Percentiles rank a stretch among this genome's conserved stretches.
Conservation (phyloP, 2,329 filamentous ascomycete genomes). For the Immersiporthe knoxdaviesiana region DNA sequence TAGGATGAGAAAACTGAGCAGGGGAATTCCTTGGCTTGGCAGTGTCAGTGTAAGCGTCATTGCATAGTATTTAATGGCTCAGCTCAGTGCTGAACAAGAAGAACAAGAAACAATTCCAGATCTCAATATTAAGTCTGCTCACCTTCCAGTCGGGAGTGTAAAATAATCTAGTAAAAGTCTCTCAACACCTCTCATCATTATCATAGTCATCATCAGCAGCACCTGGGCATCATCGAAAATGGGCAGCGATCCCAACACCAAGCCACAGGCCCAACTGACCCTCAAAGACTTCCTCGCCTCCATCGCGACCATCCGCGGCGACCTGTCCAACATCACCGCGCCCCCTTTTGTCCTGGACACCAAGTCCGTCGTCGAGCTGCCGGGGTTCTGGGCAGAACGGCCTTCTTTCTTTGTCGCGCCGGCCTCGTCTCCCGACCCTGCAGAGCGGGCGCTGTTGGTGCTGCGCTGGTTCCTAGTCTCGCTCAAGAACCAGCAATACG, state of each 20-base stretch:
- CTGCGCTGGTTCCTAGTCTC: slow-evolving; percentile 53
- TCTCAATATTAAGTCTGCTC: too few relatives aligned
- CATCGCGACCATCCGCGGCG: slow-evolving; percentile 58
- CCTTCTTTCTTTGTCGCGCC: slow-evolving; percentile 52
- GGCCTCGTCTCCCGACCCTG: slow-evolving; percentile 43
- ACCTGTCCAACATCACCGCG: slow-evolving; percentile 58
- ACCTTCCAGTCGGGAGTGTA: too few relatives aligned
- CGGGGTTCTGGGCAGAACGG: slow-evolving; percentile 61
- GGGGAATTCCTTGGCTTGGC: not conserved
- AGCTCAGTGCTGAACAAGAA: not conserved
- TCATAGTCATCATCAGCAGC: too few relatives aligned
- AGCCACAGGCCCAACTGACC: slow-evolving; percentile 34
- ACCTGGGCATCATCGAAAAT: slow-evolving; percentile 12
- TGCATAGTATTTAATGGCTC: not conserved
- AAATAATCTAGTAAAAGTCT: too few relatives aligned
- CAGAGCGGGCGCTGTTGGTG: slow-evolving; percentile 47
- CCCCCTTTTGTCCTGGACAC: slow-evolving; percentile 59
- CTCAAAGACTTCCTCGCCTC: slow-evolving; percentile 44
- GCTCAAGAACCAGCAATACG: slow-evolving; percentile 50
- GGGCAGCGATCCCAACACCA: not conserved
- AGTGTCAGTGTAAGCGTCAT: not conserved
- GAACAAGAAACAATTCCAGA: not conserved
- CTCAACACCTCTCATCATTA: too few relatives aligned
- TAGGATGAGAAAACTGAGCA: not conserved
- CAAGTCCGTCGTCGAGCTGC: slow-evolving; percentile 59